These are phyloP conservation scores for Pinus tabuliformis DNA, from an alignment of 75 land plant genomes.

Conservation along the genomic window DNA sequence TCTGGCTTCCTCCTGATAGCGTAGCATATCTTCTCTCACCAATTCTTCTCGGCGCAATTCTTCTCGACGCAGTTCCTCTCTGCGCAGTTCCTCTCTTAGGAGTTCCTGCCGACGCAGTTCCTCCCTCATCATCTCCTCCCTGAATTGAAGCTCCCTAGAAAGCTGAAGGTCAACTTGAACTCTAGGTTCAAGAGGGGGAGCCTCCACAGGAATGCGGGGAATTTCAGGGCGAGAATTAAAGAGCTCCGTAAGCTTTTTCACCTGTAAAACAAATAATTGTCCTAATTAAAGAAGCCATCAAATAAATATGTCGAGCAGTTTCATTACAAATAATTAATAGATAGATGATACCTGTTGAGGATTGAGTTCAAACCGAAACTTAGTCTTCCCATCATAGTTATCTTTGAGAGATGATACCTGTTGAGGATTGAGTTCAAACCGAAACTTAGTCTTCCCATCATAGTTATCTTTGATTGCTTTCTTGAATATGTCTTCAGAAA, in stretches of 20 bases:
- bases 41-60: background rate
- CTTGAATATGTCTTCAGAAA: conserved; percentile 58
- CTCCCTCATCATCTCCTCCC: background rate
- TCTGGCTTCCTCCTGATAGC: background rate
- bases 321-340: background rate
- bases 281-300: background rate
- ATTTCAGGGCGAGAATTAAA: conserved; percentile 4
- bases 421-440: conserved; percentile 35
- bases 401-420: conserved; percentile 53
- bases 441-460: conserved; percentile 40
- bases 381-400: conserved; percentile 40
- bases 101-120: no score
- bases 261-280: conserved; percentile 18
- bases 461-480: conserved; percentile 67
- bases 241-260: conserved; percentile 25
- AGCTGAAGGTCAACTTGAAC: background rate
- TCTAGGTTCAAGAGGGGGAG: background rate
- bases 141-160: background rate
- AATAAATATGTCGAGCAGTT: background rate
- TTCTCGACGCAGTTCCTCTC: no score
- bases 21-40: background rate
- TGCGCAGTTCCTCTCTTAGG: no score
- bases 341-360: conserved; percentile 28
- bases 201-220: background rate
- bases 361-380: conserved; percentile 56